phyloP scores from a whole-genome alignment of 495 filamentous ascomycete genomes.

The Penicillium lividum region DNA sequence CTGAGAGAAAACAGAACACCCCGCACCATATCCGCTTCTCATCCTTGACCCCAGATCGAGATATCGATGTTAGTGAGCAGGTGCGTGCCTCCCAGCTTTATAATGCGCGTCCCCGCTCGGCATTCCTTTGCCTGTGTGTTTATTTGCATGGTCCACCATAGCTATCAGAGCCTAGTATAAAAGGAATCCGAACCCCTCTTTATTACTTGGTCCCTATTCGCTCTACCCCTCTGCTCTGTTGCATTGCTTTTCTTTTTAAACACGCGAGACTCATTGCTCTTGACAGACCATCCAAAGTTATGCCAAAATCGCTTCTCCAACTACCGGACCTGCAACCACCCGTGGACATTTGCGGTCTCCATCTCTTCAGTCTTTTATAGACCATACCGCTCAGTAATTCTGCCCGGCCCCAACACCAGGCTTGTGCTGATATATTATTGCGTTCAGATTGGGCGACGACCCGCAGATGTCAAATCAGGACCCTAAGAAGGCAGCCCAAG shows the following conservation, averaged over 20 bases:
- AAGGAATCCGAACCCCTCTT: not conserved
- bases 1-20: constrained; percentile 1
- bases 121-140: not conserved
- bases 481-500: constrained; percentile 13
- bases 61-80: constrained; percentile 13
- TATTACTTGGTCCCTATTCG: not conserved
- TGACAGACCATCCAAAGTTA: constrained; percentile 30
- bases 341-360: constrained; percentile 29
- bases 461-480: constrained; percentile 26
- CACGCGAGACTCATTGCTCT: constrained; percentile 12
- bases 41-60: not conserved
- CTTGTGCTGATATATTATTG: constrained; percentile 15
- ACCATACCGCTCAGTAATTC: constrained; percentile 34
- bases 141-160: not conserved
- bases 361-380: constrained; percentile 26
- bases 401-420: constrained; percentile 14
- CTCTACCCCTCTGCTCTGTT: not conserved
- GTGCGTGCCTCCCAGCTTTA: constrained; percentile 18
- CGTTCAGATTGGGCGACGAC: constrained; percentile 13
- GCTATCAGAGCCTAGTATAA: not conserved
- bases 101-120: not conserved
- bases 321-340: constrained; percentile 21
- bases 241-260: not conserved
- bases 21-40: constrained; percentile 3
- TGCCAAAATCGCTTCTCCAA: constrained; percentile 27